phyloP scores from a whole-genome alignment of 2,329 filamentous ascomycete species.

The Aquanectria penicillioides region DNA sequence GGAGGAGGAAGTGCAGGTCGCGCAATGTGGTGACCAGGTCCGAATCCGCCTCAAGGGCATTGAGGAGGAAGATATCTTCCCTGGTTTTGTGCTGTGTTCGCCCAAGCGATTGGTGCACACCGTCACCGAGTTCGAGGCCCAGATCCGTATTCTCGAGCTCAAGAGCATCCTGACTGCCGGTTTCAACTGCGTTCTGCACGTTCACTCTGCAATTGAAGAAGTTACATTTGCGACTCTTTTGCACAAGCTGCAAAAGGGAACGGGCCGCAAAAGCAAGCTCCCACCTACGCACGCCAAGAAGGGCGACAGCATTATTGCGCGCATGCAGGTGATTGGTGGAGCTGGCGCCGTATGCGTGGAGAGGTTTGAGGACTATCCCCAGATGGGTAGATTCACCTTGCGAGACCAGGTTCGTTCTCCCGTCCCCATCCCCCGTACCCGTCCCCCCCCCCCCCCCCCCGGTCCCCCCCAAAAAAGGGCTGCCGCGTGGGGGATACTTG shows the following conservation, averaged over 20 bases:
- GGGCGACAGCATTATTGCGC: conserved; percentile 87
- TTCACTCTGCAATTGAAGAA: conserved; percentile 97
- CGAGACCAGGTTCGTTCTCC: conserved; percentile 77
- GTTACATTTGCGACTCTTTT: conserved; percentile 89
- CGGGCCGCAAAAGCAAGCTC: conserved; percentile 90
- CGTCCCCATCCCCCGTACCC: conserved; percentile 21
- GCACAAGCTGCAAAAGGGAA: conserved; percentile 96
- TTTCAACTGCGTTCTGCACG: conserved; percentile 97
- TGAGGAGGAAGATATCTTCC: conserved; percentile 96
- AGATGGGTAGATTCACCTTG: conserved; percentile 90
- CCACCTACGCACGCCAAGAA: conserved; percentile 90
- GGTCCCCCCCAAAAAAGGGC: conserved; percentile 17
- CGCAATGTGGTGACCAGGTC: conserved; percentile 93
- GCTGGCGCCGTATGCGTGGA: conserved; percentile 92
- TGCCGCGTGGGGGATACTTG: conserved; percentile 9
- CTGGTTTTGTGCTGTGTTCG: conserved; percentile 95
- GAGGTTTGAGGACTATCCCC: conserved; percentile 93
- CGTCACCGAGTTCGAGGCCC: conserved; percentile 90
- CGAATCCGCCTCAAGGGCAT: conserved; percentile 91
- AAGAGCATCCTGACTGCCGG: conserved; percentile 94
- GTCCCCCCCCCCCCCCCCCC: conserved; percentile 15
- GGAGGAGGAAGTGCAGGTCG: conserved; percentile 86
- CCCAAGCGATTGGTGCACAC: conserved; percentile 93
- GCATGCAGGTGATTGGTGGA: conserved; percentile 86
- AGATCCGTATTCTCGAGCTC: conserved; percentile 93